Evolutionary conservation across 2,329 filamentous ascomycete genomes (phyloP).

Genomic region (Ceratocystis alfenasii): DNA sequence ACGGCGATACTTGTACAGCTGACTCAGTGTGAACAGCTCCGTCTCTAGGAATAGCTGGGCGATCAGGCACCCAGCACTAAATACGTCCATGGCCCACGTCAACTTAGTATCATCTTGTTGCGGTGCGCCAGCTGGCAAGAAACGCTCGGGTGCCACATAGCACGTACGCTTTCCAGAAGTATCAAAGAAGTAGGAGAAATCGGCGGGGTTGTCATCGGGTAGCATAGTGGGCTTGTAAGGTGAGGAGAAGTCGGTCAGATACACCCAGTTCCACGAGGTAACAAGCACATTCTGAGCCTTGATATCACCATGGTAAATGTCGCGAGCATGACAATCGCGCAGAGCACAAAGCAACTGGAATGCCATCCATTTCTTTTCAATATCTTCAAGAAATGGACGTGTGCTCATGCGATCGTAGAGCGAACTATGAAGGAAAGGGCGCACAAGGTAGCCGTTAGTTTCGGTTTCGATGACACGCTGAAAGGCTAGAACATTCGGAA

Average conservation of each 20-base stretch:
- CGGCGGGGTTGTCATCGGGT: conserved; percentile 90
- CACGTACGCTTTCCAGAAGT: conserved; percentile 83
- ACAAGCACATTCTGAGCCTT: conserved; percentile 96
- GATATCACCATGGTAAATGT: conserved; percentile 94
- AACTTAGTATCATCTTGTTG: conserved; percentile 42
- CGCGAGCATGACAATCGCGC: conserved; percentile 77
- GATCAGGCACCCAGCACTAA: conserved; percentile 92
- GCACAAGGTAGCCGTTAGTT: conserved; percentile 81
- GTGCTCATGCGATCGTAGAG: conserved; percentile 96
- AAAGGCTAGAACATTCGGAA: conserved; percentile 85
- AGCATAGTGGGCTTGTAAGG: conserved; percentile 89
- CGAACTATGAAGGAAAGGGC: conserved; percentile 92
- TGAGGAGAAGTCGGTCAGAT: conserved; percentile 92
- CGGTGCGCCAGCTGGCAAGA: conserved; percentile 50
- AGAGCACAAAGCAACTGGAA: conserved; percentile 90
- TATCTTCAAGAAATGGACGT: conserved; percentile 87
- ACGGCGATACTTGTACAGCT: conserved; percentile 86
- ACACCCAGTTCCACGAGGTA: conserved; percentile 99
- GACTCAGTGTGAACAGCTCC: conserved; percentile 93
- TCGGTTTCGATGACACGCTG: conserved; percentile 85
- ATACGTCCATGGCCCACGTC: conserved; percentile 96
- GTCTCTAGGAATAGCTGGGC: conserved; percentile 91
- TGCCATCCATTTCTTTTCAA: conserved; percentile 97
- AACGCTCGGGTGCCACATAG: conserved; percentile 89
- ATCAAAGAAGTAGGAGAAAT: conserved; percentile 97